Conservation (phyloP, 768 basidiomycete species). For the Lyophyllum semitale region DNA sequence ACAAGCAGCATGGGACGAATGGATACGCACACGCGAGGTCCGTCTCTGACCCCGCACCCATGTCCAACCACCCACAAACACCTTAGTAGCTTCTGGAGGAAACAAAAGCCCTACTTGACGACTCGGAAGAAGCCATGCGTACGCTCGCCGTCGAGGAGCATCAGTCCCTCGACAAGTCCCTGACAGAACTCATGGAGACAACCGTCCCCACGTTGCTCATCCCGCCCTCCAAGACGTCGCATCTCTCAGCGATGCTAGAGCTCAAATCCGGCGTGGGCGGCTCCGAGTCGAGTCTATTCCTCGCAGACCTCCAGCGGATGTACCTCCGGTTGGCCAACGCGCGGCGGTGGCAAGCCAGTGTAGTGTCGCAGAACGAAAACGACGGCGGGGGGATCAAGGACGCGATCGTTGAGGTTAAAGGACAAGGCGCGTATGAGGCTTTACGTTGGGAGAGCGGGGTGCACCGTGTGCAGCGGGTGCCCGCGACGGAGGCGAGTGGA, state of each 20-base stretch:
- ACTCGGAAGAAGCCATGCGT: conserved; percentile 77
- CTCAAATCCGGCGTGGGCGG: conserved; percentile 94
- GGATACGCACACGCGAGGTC: conserved; percentile 60
- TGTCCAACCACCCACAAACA: conserved; percentile 1
- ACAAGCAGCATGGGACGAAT: conserved; percentile 67
- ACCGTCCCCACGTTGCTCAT: conserved; percentile 75
- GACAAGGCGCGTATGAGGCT: conserved; percentile 74
- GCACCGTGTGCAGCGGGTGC: conserved; percentile 93
- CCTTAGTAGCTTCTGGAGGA: conserved; percentile 66
- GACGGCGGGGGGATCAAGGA: conserved; percentile 74
- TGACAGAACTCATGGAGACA: conserved; percentile 34
- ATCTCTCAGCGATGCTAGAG: conserved; percentile 82
- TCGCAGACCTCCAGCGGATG: conserved; percentile 78
- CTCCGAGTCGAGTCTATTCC: conserved; percentile 82
- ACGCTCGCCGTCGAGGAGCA: conserved; percentile 73
- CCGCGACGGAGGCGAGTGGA: conserved; percentile 85
- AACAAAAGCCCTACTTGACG: conserved; percentile 60
- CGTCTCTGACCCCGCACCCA: conserved; percentile 19
- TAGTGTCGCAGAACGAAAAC: conserved; percentile 59
- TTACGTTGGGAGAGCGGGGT: conserved; percentile 94
- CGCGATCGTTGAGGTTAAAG: conserved; percentile 78
- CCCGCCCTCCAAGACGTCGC: conserved; percentile 65
- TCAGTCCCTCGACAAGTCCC: conserved; percentile 37
- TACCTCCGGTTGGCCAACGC: conserved; percentile 68
- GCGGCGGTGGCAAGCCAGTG: conserved; percentile 58